A percentile compares a stretch with the other conserved stretches of the same genome.
These are phyloP conservation scores for Dunaliella sp. DNA, from an alignment of 139 green algal genomes.

Conservation along the genomic window DNA sequence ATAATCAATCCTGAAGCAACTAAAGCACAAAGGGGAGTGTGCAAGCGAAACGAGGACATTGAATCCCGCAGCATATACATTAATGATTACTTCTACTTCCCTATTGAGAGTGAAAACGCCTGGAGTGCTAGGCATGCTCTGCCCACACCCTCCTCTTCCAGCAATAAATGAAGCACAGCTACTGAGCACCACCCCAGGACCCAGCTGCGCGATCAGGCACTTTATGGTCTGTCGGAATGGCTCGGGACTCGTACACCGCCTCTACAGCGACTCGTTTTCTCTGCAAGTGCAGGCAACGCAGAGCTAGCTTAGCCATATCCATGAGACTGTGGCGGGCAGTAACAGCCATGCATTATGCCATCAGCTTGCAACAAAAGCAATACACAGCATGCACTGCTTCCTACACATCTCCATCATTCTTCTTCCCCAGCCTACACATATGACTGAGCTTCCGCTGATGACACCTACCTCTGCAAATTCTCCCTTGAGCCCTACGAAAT, in stretches of 20 bases:
- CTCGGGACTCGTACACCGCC: slow-evolving; percentile 78
- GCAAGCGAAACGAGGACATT: no score
- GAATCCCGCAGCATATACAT: no score
- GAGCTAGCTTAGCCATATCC: slow-evolving; percentile 6
- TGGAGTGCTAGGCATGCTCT: no score
- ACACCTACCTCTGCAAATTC: slow-evolving; percentile 65
- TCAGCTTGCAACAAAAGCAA: background rate
- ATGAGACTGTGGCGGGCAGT: no score
- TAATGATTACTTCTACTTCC: no score
- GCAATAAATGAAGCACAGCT: no score
- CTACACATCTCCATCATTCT: background rate
- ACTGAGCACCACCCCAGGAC: background rate
- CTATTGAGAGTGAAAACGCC: no score
- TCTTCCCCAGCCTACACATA: background rate
- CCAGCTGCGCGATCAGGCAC: slow-evolving; percentile 27
- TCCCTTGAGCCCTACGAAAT: slow-evolving; percentile 85
- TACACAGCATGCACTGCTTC: background rate
- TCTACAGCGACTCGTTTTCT: slow-evolving; percentile 69
- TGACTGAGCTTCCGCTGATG: background rate
- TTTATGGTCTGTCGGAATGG: slow-evolving; percentile 64
- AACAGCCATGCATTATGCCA: background rate
- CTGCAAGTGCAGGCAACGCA: slow-evolving; percentile 39
- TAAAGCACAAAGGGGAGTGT: no score
- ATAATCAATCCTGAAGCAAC: no score
- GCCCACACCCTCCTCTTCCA: no score